phyloP scores from a whole-genome alignment of 2,329 filamentous ascomycete species.

The Tolypocladium ophioglossoides region DNA sequence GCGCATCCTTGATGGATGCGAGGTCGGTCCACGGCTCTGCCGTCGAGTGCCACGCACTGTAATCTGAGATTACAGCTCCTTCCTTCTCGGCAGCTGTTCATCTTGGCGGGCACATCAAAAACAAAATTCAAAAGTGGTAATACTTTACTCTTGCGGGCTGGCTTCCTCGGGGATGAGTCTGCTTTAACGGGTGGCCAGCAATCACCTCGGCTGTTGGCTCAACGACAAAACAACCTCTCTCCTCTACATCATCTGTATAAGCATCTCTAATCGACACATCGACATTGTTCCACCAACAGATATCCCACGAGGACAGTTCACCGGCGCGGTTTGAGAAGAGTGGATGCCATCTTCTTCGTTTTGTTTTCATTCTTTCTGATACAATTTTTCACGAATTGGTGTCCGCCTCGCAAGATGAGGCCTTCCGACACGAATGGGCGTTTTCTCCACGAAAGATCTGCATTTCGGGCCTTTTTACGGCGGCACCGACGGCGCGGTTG shows the following conservation, averaged over 20 bases:
- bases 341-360: constrained; percentile 34
- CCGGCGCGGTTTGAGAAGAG: constrained; percentile 31
- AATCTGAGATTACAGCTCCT: constrained; percentile 24
- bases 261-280: constrained; percentile 37
- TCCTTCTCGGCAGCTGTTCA: constrained; percentile 32
- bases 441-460: constrained; percentile 17
- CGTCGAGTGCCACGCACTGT: constrained; percentile 23
- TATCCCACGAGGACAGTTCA: constrained; percentile 19
- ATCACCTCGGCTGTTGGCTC: constrained; percentile 17
- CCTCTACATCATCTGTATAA: constrained; percentile 29
- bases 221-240: constrained; percentile 15
- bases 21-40: constrained; percentile 22
- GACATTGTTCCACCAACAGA: constrained; percentile 18
- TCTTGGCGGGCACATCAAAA: constrained; percentile 38
- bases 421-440: constrained; percentile 32
- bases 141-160: constrained; percentile 26
- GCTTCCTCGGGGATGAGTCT: constrained; percentile 22
- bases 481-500: constrained; percentile 9
- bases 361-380: constrained; percentile 16
- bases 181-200: constrained; percentile 13
- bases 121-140: constrained; percentile 26
- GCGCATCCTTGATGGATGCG: constrained; percentile 22
- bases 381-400: constrained; percentile 14
- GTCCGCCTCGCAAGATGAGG: constrained; percentile 22
- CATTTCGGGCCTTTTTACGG: constrained; percentile 7